Percentiles rank a stretch among this genome's conserved stretches.
Conservation (phyloP, 192 early-diverging fungal genomes). For the Entomortierella beljakovae region DNA sequence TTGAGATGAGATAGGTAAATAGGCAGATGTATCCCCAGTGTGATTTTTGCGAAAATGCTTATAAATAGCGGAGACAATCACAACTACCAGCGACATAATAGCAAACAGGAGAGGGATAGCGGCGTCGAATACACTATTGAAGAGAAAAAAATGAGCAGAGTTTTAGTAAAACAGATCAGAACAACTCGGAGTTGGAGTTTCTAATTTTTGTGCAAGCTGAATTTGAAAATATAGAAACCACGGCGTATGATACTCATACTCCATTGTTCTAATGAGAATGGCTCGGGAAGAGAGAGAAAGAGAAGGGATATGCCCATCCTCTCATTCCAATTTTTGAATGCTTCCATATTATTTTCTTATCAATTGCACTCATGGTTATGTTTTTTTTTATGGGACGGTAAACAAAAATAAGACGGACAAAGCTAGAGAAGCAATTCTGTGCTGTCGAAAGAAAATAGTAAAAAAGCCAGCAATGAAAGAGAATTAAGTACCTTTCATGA, state of each 20-base stretch:
- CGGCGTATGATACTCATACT: too few species aligned
- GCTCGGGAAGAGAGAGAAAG: too few species aligned
- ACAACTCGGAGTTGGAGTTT: neutral
- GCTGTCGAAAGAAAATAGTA: too few species aligned
- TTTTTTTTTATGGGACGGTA: too few species aligned
- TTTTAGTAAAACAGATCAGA: neutral
- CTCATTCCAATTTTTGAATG: too few species aligned
- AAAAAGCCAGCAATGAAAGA: neutral
- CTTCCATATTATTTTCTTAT: too few species aligned
- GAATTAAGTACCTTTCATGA: constrained; percentile 34
- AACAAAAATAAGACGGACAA: too few species aligned
- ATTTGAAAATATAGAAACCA: neutral
- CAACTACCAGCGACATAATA: constrained; percentile 14
- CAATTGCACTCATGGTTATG: too few species aligned
- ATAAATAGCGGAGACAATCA: constrained; percentile 28
- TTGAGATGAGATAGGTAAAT: constrained; percentile 35
- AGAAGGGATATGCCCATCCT: too few species aligned
- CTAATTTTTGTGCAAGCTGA: neutral
- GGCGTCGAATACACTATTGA: constrained; percentile 41
- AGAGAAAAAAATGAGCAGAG: neutral
- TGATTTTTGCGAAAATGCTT: constrained; percentile 33
- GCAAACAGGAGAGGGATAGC: constrained; percentile 34
- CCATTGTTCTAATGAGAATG: too few species aligned
- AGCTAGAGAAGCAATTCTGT: too few species aligned
- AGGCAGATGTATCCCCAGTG: constrained; percentile 37